Base-by-base conservation (phyloP, 2,329 filamentous ascomycete species). In the Scortechinia acanthostroma region DNA sequence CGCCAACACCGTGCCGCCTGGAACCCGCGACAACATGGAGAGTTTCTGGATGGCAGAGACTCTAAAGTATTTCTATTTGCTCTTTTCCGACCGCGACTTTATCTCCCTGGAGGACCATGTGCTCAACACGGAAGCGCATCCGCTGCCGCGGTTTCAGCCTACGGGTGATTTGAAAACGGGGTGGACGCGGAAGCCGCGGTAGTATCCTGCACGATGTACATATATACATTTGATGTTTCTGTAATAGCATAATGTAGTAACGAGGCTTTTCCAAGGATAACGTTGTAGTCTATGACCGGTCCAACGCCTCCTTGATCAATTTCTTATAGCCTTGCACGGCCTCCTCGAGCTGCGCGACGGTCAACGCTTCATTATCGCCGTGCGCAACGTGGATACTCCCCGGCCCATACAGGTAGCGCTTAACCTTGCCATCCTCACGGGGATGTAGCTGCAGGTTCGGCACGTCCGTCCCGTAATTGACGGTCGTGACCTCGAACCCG, bases 1-100 rank as follows among this genome's bases (percentile, higher is more conserved):
- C 54, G 82, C 81, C 3, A 70, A 72, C 42, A 57, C 58, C 2
- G 58, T 80, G 10, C 79, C 81, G 5, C 66, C 77, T 2, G 56
- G 62, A 3, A 63, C 64, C 20, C 68, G 74, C 43, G 84, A 88
- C 60, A 88, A 87, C 50, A 88, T 88, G 85, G 84, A 88, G 62
- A 83, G 80, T 55, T 88, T 87, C 61, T 88, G 85, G 85, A 71
- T 88, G 35, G 6, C 35, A 6, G 35, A 40, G 35, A 40, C 35
- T 13, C 35, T 40, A 13, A 40, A 40, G 35, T 40, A 40, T 19
- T 40, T 40, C 35, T 40, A 40, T 19, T 17, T 40, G 6, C 17
- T 40, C 6, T 40, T 40, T 19, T 40, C 35, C 6, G 35, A 40
- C 6, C 6, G 35, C 10, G 35, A 40, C 6, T 40, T 40, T 19